Evolutionary conservation across 352 stramenopile species (phyloP).

Genomic region (Aphanomyces astaci): DNA sequence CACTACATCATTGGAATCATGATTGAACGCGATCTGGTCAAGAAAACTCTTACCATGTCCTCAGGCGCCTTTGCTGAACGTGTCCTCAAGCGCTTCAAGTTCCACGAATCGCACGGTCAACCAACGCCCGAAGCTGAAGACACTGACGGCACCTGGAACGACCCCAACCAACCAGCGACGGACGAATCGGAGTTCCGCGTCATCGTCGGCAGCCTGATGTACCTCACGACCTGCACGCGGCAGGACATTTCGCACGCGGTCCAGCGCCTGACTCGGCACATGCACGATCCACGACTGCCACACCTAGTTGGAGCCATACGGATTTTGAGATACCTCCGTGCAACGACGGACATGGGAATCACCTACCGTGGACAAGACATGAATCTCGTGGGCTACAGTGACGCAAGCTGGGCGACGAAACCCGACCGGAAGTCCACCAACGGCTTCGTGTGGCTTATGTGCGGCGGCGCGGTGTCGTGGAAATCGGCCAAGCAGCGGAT

Average conservation of each 20-base stretch:
- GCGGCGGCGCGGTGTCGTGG: not conserved
- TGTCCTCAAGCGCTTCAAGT: not conserved
- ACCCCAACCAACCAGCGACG: not conserved
- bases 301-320: not conserved
- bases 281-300: not conserved
- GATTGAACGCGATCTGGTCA: not conserved
- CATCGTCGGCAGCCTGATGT: constrained; percentile 10
- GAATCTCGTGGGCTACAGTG: not conserved
- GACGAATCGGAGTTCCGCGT: not conserved
- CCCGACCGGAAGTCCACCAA: not conserved
- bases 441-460: not conserved
- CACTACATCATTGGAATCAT: constrained; percentile 8
- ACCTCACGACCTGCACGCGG: constrained; percentile 6
- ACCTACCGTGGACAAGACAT: not conserved
- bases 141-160: not conserved
- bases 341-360: not conserved
- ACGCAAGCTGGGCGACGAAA: constrained; percentile 2
- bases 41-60: not conserved
- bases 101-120: not conserved
- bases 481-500: not conserved
- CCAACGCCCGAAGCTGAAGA: not conserved
- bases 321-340: not conserved
- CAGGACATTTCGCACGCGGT: constrained; percentile 10
- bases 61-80: not conserved
- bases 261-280: not conserved